Base-by-base conservation (phyloP, 805 yeast species). In the Candida coquimbonensis region DNA sequence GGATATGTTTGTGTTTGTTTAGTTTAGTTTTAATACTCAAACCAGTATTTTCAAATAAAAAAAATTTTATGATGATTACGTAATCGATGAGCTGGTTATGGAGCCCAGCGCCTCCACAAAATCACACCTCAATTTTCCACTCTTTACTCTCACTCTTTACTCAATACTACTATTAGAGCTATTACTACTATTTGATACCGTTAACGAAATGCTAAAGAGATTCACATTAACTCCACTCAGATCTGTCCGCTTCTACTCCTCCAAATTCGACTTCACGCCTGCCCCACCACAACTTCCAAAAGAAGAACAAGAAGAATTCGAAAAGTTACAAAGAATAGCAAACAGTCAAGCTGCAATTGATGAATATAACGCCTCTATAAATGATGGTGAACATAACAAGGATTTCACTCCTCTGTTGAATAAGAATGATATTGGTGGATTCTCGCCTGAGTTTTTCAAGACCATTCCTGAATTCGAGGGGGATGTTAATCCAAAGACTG, bases 391-490 rank as follows among this genome's bases (percentile, higher is more conserved):
- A 21, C 31, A 68, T 26, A 66, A 70, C 36, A 56, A 74, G 19
- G 58, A 60, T 32, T 65, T 36, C 27, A 43, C 40, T 29, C 69
- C 72, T 5, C 51, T 67, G 19, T 51, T 70, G 45, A 69, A 65
- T 50, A 73, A 70, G 34, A 66, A 66, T 27, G 86, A 82, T 54
- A 74, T 83, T 40, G 85, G 86, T 7, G 67, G 72, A 5, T 77
- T 82, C 54, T 80, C 83, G 2, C 84, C 90, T 2, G 86, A 78
- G 46, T 78, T 73, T 52, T 74, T 84, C 62, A 80, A 83, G 63
- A 82, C 89, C 4, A 82, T 89, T 45, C 96, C 96, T 2, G 99
- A 93, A 59, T 93, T 93, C 61, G 96, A 90, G 65, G 99, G 99
- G 1, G 90, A 89, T 50, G 80, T 74, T 16, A 93, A 93, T 61